Evolutionary conservation across 108 stramenopile species (phyloP), one percentile per base, ranked within the genome.

Genomic region (Schizochytrium sp.): DNA sequence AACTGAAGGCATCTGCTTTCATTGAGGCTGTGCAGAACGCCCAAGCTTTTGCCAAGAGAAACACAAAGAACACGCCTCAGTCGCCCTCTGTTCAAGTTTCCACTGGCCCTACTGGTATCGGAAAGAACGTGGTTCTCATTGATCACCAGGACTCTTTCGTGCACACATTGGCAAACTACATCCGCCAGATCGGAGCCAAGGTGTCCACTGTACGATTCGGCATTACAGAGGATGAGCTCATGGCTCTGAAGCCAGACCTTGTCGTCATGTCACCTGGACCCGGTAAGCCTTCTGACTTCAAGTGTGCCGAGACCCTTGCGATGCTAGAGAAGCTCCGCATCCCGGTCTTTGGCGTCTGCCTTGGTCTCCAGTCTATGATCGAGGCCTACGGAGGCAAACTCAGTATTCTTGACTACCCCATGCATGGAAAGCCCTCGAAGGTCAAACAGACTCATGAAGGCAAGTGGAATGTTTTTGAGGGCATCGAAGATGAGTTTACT

Each of bases 81-180:
- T 61, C 58, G 8, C 4, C 56, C 4, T 41, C 12, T 3, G 42
- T 87, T 57, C 56, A 57, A 42, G 69, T 89, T 4, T 45, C 72
- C 10, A 28, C 19, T 13, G 90, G 90, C 3, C 15, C 57, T 59
- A 93, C 93, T 61, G 97, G 97, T 0, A 76, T 88, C 55, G 97
- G 97, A 56, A 97, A 96, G 94, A 90, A 88, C 19, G 94, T 98
- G 40, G 93, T 99, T 57, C 94, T 99, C 57, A 94, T 99, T 58
- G 98, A 99, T 90, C 98, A 99, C 91, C 96, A 99, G 90, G 98
- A 99, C 91, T 98, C 97, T 1, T 99, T 99, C 90, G 98, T 99
- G 28, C 98, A 99, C 92, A 99, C 98, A 40, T 95, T 99, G 47
- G 97, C 97, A 50, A 98, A 99, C 90, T 99, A 99, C 89, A 91